phyloP scores from a whole-genome alignment of 768 basidiomycete genomes.

The Lyophyllum atratum region DNA sequence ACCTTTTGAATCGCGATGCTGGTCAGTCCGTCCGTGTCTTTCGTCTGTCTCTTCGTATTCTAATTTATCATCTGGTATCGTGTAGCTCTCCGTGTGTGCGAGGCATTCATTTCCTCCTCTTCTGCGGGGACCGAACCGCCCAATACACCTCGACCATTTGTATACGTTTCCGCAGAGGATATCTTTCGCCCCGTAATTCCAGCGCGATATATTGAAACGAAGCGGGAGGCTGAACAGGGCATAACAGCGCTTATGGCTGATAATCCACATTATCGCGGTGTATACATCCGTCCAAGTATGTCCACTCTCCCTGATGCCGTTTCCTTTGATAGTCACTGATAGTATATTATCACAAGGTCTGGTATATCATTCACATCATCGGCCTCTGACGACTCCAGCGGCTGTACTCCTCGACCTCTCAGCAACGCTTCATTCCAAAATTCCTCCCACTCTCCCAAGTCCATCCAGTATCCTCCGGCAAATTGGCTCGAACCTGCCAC shows the following conservation, averaged over 20 bases:
- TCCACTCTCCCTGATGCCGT: conserved; percentile 13
- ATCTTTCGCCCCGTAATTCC: conserved; percentile 88
- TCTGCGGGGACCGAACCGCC: conserved; percentile 24
- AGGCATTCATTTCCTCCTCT: conserved; percentile 64
- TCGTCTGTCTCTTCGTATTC: not conserved
- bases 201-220: conserved; percentile 87
- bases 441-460: conserved; percentile 59
- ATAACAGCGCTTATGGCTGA: conserved; percentile 57
- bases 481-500: conserved; percentile 40
- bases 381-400: conserved; percentile 85
- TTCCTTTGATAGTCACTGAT: not conserved
- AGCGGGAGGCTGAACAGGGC: conserved; percentile 82
- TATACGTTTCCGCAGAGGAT: conserved; percentile 96
- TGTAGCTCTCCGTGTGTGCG: conserved; percentile 74
- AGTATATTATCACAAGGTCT: conserved; percentile 55
- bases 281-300: conserved; percentile 91
- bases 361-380: conserved; percentile 93
- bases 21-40: conserved; percentile 52
- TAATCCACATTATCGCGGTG: conserved; percentile 55
- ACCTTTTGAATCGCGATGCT: conserved; percentile 84
- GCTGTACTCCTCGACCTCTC: conserved; percentile 85
- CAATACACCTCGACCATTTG: conserved; percentile 63
- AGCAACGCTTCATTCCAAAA: conserved; percentile 63
- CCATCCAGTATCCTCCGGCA: conserved; percentile 65
- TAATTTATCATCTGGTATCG: not conserved